Evolutionary conservation across 169 alveolate genomes (phyloP), one percentile per base, ranked within the genome.

Genomic region (Cryptosporidium viatorum): DNA sequence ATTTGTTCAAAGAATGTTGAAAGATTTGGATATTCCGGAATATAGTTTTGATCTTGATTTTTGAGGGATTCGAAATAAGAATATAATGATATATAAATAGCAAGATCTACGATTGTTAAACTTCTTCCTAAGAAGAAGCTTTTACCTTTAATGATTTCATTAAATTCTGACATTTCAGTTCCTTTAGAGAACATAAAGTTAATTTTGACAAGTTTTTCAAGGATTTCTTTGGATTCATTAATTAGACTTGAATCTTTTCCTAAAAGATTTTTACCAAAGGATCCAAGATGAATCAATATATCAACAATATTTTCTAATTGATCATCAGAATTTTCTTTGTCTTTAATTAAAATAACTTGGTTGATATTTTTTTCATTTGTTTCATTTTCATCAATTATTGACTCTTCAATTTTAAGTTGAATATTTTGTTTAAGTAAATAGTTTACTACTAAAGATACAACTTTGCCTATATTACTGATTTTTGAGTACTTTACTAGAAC

Each of bases 51-150:
- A 10, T 18, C 68, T 43, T 62, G 31, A 41, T 45, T 43, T 14
- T 9, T 18, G 29, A 80, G 73, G 0, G 80, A 35, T 29, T 21
- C 50, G 41, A 80, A 80, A 41, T 80, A 41, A 12, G 52, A 16
- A 41, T 60, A 45, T 10, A 65, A 21, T 0, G 89, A 60, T 7
- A 52, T 12, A 59, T 80, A 80, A n/a, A 80, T 29, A 3, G 45
- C 89, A 9, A 80, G 39, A 65, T 80, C 89, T 18, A 80, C 50
- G 1, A 80, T 33, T 0, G 89, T 43, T 41, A 80, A 26, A 37
- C 65, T 43, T 65, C 74, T 80, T 26, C 89, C 89, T 12, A 80
- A 26, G 16, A 80, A 39, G 70, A 80, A 80, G 23, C 65, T 60
- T 58, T 62, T 62, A 31, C 67, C 75, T 29, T 59, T 60, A 12